Evolutionary conservation across 2,329 filamentous ascomycete genomes (phyloP).

Genomic region (Coleophoma cylindrospora): DNA sequence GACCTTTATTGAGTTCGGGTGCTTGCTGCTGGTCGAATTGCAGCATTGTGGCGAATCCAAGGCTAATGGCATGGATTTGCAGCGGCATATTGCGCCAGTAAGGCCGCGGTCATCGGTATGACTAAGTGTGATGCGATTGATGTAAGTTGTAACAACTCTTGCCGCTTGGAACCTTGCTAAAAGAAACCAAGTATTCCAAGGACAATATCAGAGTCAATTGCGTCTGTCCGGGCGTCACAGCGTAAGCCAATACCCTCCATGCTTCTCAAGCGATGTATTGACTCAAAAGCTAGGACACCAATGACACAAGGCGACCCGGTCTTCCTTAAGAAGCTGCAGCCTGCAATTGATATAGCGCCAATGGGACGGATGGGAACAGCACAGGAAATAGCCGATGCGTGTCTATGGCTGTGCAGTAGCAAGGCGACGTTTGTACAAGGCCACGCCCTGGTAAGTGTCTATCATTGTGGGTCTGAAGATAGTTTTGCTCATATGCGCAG

Average conservation of each 20-base stretch:
- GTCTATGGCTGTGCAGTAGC: slow-evolving; percentile 37
- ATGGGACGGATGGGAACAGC: slow-evolving; percentile 36
- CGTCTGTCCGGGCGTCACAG: slow-evolving; percentile 40
- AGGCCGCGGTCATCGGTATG: slow-evolving; percentile 39
- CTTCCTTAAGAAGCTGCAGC: slow-evolving; percentile 18
- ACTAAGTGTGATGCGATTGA: slow-evolving; percentile 43
- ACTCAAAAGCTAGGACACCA: slow-evolving; percentile 26
- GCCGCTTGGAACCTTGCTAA: not conserved
- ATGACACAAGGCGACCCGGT: slow-evolving; percentile 34
- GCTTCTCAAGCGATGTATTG: not conserved
- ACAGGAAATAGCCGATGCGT: slow-evolving; percentile 40
- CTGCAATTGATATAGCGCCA: slow-evolving; percentile 28
- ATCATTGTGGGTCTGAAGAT: not conserved
- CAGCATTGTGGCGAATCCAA: too few relatives aligned
- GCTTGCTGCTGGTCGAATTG: too few relatives aligned
- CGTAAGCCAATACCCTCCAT: slow-evolving; percentile 19
- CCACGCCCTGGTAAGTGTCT: slow-evolving; percentile 28
- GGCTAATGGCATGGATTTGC: not conserved
- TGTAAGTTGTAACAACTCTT: slow-evolving; percentile 19
- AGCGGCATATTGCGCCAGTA: slow-evolving; percentile 41
- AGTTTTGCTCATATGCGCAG: slow-evolving; percentile 1
- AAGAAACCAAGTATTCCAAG: slow-evolving; percentile 33
- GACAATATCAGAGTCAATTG: slow-evolving; percentile 40
- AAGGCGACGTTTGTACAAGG: slow-evolving; percentile 42
- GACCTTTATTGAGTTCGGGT: too few relatives aligned